phyloP scores from a whole-genome alignment of 2,329 filamentous ascomycete genomes.

The Rhytidhysteron rufulum region DNA sequence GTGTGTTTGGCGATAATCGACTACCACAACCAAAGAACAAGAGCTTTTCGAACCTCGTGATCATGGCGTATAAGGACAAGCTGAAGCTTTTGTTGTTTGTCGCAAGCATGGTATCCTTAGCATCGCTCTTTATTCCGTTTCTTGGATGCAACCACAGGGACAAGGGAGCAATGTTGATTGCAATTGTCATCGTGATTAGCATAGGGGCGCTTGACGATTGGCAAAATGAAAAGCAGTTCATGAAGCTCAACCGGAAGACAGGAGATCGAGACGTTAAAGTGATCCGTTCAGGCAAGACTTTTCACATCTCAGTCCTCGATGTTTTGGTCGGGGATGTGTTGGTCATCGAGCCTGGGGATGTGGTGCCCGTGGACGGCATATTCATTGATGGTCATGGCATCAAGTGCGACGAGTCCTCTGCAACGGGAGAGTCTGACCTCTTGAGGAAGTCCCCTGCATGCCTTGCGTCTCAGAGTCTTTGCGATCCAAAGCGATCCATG shows the following conservation, averaged over 20 bases:
- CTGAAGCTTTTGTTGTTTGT: slow-evolving; percentile 68
- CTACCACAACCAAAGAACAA: slow-evolving; percentile 68
- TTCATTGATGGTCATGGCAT: slow-evolving; percentile 65
- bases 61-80: slow-evolving; percentile 82
- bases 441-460: slow-evolving; percentile 63
- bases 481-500: slow-evolving; percentile 58
- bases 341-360: slow-evolving; percentile 68
- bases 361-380: slow-evolving; percentile 69
- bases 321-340: slow-evolving; percentile 71
- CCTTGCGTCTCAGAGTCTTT: slow-evolving; percentile 63
- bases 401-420: slow-evolving; percentile 70
- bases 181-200: slow-evolving; percentile 70
- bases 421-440: slow-evolving; percentile 71
- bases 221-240: slow-evolving; percentile 78
- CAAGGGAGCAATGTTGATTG: slow-evolving; percentile 68
- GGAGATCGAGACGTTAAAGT: slow-evolving; percentile 72
- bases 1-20: slow-evolving; percentile 66
- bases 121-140: slow-evolving; percentile 71
- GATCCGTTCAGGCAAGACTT: slow-evolving; percentile 67
- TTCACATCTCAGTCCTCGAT: slow-evolving; percentile 67
- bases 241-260: slow-evolving; percentile 76
- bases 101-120: slow-evolving; percentile 69
- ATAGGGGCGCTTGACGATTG: slow-evolving; percentile 78
- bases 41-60: slow-evolving; percentile 66
- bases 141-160: slow-evolving; percentile 54